Evolutionary conservation across 1,139 yeast species (phyloP).

Genomic region (Nakaseomyces bracarensis): DNA sequence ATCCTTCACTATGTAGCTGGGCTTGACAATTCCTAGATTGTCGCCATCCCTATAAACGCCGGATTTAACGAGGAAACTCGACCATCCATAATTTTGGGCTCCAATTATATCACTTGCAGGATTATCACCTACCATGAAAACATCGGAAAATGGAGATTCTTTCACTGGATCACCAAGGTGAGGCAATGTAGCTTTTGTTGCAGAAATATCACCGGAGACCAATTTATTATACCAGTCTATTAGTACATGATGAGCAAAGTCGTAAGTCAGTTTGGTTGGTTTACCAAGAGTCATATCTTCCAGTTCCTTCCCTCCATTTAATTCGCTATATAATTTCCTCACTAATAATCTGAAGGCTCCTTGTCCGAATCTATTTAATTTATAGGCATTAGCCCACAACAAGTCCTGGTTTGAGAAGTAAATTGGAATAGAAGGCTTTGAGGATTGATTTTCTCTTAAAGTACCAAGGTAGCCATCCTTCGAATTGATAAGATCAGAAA

Average conservation of each 20-base stretch:
- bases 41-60: conserved; percentile 81
- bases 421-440: conserved; percentile 64
- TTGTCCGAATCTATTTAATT: conserved; percentile 79
- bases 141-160: conserved; percentile 37
- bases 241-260: conserved; percentile 69
- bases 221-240: conserved; percentile 48
- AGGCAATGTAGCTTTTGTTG: conserved; percentile 20
- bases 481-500: conserved; percentile 63
- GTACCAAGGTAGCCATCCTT: conserved; percentile 63
- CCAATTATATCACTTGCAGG: conserved; percentile 90
- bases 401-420: conserved; percentile 83
- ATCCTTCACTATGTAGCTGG: conserved; percentile 35
- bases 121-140: conserved; percentile 95
- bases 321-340: conserved; percentile 53
- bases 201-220: conserved; percentile 16
- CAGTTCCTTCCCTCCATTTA: conserved; percentile 45
- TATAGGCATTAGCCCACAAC: conserved; percentile 82
- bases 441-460: conserved; percentile 31
- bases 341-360: conserved; percentile 72
- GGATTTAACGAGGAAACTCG: conserved; percentile 69
- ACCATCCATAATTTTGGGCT: conserved; percentile 84
- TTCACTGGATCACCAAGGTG: conserved; percentile 21
- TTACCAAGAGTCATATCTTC: conserved; percentile 68
- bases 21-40: conserved; percentile 33
- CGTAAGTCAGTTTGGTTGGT: conserved; percentile 73